Evolutionary conservation across 768 basidiomycete genomes (phyloP), one percentile per base, ranked within the genome.

Genomic region (Exsudoporus frostii): DNA sequence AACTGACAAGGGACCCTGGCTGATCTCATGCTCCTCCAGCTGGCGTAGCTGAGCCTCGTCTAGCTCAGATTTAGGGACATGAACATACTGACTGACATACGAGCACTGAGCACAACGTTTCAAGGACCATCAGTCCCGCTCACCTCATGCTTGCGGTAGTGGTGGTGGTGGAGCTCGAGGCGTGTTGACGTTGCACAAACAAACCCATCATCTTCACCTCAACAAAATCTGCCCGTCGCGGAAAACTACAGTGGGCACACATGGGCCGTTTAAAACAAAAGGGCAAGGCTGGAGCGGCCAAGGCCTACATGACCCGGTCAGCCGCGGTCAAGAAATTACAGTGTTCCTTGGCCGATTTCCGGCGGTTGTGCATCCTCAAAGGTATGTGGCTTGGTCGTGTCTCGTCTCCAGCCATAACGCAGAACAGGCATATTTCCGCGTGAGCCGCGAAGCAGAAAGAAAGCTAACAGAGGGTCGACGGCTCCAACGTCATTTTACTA

Each of bases 401-500:
- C 48, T 33, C 41, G 15, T 55, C 34, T 30, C 45, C 34, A 34
- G 29, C 17, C 32, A 51, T 65, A 39, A 66, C 48, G 22, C 41
- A 46, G 47, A 44, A 20, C 52, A 98, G 95, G 96, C 13, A 96
- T 99, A 64, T 98, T 96, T 70, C 97, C 97, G 58, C 90, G 96
- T 50, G 97, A 99, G 70, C 97, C 97, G 24, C 83, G 85, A 42
- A 86, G 83, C 73, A 85, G 83, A 62, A 99, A 98, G 70, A 84
- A 85, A 57, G 97, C 96, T 34, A 98, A 98, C 76, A 98, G 97
- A 70, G 97, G 96, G 1, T 96, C 92, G 4, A 93, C 94, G 48
- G 95, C 92, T 0, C 94, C 95, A 5, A 93, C 97, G 1, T 92
- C 94, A 3, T 99, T 98, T 75, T 99, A 99, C 75, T 98, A 98